These are phyloP conservation scores for Aureoboletus auriporus DNA, from an alignment of 768 basidiomycete species.

Conservation along the genomic window DNA sequence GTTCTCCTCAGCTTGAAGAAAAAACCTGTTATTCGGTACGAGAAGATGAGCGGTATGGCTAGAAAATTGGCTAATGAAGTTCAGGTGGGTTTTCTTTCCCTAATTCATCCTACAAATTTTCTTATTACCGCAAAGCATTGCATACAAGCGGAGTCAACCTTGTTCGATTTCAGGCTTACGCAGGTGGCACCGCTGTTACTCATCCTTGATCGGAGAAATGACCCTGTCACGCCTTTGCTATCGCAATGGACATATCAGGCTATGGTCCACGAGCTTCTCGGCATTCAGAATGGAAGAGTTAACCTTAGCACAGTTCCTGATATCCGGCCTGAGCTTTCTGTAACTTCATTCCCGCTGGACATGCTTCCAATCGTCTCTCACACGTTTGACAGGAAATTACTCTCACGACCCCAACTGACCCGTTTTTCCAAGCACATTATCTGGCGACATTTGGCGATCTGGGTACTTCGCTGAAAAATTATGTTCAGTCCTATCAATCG, in stretches of 20 bases:
- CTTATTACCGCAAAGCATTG: conserved; percentile 50
- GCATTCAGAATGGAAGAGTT: conserved; percentile 92
- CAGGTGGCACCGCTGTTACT: conserved; percentile 86
- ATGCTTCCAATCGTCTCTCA: conserved; percentile 7
- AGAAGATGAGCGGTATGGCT: conserved; percentile 89
- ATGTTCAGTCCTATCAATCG: conserved; percentile 91
- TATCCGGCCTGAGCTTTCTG: conserved; percentile 80
- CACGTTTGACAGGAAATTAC: conserved; percentile 74
- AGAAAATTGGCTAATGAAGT: conserved; percentile 85
- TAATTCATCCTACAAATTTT: not conserved
- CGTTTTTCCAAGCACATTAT: conserved; percentile 89
- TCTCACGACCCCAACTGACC: conserved; percentile 83
- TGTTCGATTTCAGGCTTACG: conserved; percentile 91
- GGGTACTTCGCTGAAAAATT: conserved; percentile 84
- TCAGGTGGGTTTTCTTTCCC: conserved; percentile 46
- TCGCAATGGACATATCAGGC: conserved; percentile 99
- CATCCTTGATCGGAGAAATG: conserved; percentile 92
- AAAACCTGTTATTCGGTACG: conserved; percentile 91
- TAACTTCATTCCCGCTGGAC: conserved; percentile 32
- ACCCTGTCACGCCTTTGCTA: conserved; percentile 92
- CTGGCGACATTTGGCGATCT: conserved; percentile 96
- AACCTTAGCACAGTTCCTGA: conserved; percentile 81
- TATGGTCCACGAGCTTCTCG: conserved; percentile 95
- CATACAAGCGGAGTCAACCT: conserved; percentile 71
- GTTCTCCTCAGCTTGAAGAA: conserved; percentile 94